Base-by-base conservation (phyloP, 371 early-diverging fungal genomes). In the Mycotypha africana region DNA sequence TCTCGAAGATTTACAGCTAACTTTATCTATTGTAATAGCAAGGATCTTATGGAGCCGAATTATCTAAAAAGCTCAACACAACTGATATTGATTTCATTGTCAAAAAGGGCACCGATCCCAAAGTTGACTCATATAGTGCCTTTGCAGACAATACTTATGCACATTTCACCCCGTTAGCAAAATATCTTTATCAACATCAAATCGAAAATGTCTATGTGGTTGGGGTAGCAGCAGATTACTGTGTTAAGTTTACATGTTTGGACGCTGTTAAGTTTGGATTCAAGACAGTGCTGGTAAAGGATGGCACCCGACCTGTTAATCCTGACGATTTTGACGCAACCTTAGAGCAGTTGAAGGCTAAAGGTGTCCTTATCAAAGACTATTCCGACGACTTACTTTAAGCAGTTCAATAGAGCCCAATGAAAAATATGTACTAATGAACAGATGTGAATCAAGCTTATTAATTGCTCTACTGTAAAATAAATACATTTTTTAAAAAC, bases 221-320 rank as follows among this genome's bases (percentile, higher is more conserved):
- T 16, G 69, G 73, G 2, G 37, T 68, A 15, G 74, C 74, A 8
- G 49, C 67, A 0, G 69, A 73, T 46, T 68, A 62, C 33, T 68
- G 74, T 38, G 65, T 73, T 15, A 73, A 66, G 39, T 51, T 56
- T 37, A 68, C 74, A 17, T 60, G 60, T 16, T 33, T 68, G 12
- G 74, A 73, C 45, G 64, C 67, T 5, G 20, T 66, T 24, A 73
- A 69, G 42, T 73, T 73, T 50, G 74, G 74, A 1, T 73, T 73
- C 47, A 54, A 60, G 16, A 68, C 69, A 0, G 35, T 64, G 7
- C 45, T 73, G 0, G 53, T 68, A 4, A 53, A 44, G 3, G 64
- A 73, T 24, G 59, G 55, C 22, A 66, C 69, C 0, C 51, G 47
- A 5, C 56, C 62, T 17, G 67, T 66, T 4, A 36, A 55, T 38